These are phyloP conservation scores for Avena atlantica DNA, from an alignment of 176 grass and related monocot genomes.

Conservation along the genomic window DNA sequence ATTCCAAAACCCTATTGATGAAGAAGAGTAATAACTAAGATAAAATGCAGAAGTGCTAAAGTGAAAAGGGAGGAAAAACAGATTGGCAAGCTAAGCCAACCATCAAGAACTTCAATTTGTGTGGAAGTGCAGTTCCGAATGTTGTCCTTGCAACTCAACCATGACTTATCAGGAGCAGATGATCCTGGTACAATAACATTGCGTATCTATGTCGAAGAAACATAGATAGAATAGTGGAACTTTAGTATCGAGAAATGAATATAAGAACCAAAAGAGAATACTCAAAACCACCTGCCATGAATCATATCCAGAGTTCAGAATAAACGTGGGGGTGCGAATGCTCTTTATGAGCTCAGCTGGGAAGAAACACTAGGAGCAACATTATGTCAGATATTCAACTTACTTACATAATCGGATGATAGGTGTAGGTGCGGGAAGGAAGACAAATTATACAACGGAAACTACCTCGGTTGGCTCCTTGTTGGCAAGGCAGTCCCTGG, in stretches of 20 bases:
- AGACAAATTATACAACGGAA: not conserved
- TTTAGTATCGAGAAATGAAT: slow-evolving; percentile 1
- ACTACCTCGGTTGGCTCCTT: slow-evolving; percentile 43
- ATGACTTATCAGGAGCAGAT: slow-evolving; percentile 47
- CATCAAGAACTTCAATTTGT: slow-evolving; percentile 59
- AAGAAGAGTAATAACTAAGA: not conserved
- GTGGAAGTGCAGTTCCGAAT: slow-evolving; percentile 48
- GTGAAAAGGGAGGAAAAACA: not conserved
- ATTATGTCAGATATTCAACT: not conserved
- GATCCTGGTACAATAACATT: slow-evolving; percentile 44
- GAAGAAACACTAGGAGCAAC: slow-evolving; percentile 67
- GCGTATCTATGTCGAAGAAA: slow-evolving; percentile 30
- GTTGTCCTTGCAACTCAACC: slow-evolving; percentile 56
- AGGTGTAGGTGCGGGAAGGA: not conserved
- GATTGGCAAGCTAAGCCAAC: slow-evolving; percentile 36
- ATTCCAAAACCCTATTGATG: slow-evolving; percentile 43
- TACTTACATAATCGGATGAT: not conserved
- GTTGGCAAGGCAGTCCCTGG: slow-evolving; percentile 54
- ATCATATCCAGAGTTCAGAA: slow-evolving; percentile 76
- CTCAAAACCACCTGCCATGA: slow-evolving; percentile 65
- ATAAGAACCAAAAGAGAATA: not conserved
- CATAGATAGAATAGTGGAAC: not conserved
- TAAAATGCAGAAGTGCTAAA: not conserved
- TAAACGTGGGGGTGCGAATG: slow-evolving; percentile 58
- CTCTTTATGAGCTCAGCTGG: slow-evolving; percentile 59